Evolutionary conservation across 176 grass and related monocot species (phyloP).

Genomic region (Oryza nivara): DNA sequence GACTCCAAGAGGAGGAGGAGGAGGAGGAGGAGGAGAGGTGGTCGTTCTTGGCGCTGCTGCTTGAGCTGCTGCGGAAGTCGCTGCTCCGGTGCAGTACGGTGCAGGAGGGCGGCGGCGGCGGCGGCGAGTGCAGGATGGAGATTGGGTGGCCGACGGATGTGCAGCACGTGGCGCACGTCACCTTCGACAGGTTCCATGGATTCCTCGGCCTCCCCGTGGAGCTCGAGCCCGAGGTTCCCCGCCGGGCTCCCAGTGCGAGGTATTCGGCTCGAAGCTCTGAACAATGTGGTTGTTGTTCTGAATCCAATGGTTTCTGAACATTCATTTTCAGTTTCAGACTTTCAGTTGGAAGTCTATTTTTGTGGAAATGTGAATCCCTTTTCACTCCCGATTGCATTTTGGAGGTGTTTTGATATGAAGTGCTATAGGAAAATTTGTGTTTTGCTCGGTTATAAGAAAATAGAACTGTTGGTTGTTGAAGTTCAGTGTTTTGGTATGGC

Average conservation of each 20-base stretch:
- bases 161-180: slow-evolving; percentile 93
- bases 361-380: not conserved
- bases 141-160: slow-evolving; percentile 90
- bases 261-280: slow-evolving; percentile 19
- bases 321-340: not conserved
- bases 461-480: not conserved
- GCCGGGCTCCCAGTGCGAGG: slow-evolving; percentile 87
- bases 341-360: slow-evolving; percentile 11
- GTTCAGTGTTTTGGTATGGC: not conserved
- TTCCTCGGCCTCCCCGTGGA: slow-evolving; percentile 96
- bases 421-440: not conserved
- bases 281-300: not conserved
- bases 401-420: not conserved
- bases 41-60: slow-evolving; percentile 81
- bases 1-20: not conserved
- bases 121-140: slow-evolving; percentile 63
- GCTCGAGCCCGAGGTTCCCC: slow-evolving; percentile 91
- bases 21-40: slow-evolving; percentile 45
- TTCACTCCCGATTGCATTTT: not conserved
- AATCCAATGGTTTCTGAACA: not conserved
- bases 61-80: slow-evolving; percentile 79
- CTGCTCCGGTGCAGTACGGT: slow-evolving; percentile 64
- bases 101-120: not conserved
- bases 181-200: slow-evolving; percentile 94
- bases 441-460: not conserved